A percentile compares a stretch with the other conserved stretches of the same genome.
phyloP scores from a whole-genome alignment of 2,329 filamentous ascomycete genomes.

The Beauveria pseudobassiana region DNA sequence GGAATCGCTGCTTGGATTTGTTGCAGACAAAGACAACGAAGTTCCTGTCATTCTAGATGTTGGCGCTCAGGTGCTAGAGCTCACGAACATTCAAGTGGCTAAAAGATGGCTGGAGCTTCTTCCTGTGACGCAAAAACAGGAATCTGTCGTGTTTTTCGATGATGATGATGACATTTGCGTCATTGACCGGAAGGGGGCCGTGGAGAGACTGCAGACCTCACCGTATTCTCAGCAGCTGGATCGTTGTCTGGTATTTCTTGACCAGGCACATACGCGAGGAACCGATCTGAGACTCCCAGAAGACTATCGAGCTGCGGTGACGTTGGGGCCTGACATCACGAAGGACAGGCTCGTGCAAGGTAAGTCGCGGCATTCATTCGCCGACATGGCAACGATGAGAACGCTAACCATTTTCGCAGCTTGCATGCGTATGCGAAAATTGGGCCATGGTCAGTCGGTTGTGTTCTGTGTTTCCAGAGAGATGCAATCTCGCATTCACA shows the following conservation, averaged over 20 bases:
- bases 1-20: constrained; percentile 32
- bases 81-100: constrained; percentile 49
- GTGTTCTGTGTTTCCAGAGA: constrained; percentile 54
- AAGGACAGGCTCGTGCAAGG: constrained; percentile 67
- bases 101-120: constrained; percentile 39
- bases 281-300: constrained; percentile 57
- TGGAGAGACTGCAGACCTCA: constrained; percentile 48
- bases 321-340: constrained; percentile 54
- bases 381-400: not conserved
- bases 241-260: constrained; percentile 58
- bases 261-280: constrained; percentile 63
- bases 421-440: constrained; percentile 63
- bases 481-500: constrained; percentile 45
- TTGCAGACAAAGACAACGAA: constrained; percentile 12
- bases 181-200: constrained; percentile 37
- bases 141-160: constrained; percentile 48
- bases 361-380: constrained; percentile 22
- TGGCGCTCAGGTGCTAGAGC: constrained; percentile 61
- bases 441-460: constrained; percentile 60
- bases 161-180: constrained; percentile 48
- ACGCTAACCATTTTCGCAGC: constrained; percentile 29
- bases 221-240: constrained; percentile 50
- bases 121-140: not conserved
- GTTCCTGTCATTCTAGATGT: constrained; percentile 61
- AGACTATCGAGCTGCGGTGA: constrained; percentile 57